Evolutionary conservation across 805 yeast genomes (phyloP), one percentile per base, ranked within the genome.

Genomic region (Candida arabinofermentans): DNA sequence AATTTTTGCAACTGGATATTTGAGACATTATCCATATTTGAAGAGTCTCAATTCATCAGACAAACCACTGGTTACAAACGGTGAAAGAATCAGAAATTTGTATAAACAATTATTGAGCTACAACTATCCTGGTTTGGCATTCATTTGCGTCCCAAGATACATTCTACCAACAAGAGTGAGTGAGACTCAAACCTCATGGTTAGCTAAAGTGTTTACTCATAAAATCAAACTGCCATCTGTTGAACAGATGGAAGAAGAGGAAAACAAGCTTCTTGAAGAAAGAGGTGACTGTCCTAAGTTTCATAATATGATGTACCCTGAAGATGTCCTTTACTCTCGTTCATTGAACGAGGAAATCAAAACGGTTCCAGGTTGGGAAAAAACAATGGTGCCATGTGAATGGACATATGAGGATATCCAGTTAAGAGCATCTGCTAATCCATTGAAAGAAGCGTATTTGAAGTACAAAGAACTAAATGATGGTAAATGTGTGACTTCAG

Each of bases 1-100:
- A 13, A 63, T 85, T n/a, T 82, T 79, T 57, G 83, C 83, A 13
- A 85, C 93, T 0, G 93, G 93, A 0, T 85, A 81, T 58, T 65
- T 75, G 37, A 77, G 77, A 49, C 73, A 78, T 17, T 70, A 72
- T 42, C 89, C 91, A 8, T 81, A 72, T 49, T 59, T 84, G 39
- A 62, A 69, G 17, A 43, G 52, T 8, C 40, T 59, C 14, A 54
- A 53, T 41, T 36, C 44, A 9, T 47, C 54, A 12, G 48, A 43
- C 1, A 42, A 48, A 37, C 72, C 70, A 2, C 42, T 74, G 22
- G 62, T 74, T 24, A 67, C 79, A 1, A 59, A 65, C 39, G 82
- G 83, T 1, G 56, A 53, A 12, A 68, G 75, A 27, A 69, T 79
- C 8, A 69, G 70, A 37, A 73, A 77, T 17, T 51, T 81, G 9